Percentiles rank a stretch among this genome's conserved stretches.
Evolutionary conservation across 2,329 filamentous ascomycete species (phyloP).

Genomic region (Fusarium pseudoanthophilum): DNA sequence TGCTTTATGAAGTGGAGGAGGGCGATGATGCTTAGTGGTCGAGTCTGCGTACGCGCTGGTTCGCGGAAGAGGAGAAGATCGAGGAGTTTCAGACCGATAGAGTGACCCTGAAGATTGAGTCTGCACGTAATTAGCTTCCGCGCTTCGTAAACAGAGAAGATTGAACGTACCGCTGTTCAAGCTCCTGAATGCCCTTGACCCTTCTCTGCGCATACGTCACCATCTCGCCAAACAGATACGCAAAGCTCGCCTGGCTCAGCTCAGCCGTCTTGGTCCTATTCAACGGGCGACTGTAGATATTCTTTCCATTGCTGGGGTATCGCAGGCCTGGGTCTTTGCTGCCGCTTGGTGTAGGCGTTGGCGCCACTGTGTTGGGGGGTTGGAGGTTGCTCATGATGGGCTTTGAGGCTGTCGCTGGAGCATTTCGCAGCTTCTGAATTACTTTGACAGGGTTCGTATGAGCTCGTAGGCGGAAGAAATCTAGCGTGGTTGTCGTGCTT

Average conservation of each 20-base stretch:
- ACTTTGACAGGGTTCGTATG: rapidly evolving
- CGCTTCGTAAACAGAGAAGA: background rate
- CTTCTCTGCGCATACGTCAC: conserved; percentile 91
- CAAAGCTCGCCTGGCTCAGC: conserved; percentile 92
- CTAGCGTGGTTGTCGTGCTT: background rate
- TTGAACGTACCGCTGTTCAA: conserved; percentile 80
- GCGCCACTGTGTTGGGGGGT: conserved; percentile 53
- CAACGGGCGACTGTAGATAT: conserved; percentile 95
- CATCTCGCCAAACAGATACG: conserved; percentile 96
- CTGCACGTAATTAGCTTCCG: conserved; percentile 55
- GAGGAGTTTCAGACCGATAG: conserved; percentile 91
- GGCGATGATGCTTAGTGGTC: conserved; percentile 87
- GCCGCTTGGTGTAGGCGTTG: conserved; percentile 46
- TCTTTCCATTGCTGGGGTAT: conserved; percentile 93
- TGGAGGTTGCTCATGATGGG: conserved; percentile 63
- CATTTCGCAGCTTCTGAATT: conserved; percentile 26
- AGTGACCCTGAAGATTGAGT: conserved; percentile 90
- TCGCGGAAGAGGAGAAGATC: conserved; percentile 93
- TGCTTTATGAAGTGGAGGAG: conserved; percentile 96
- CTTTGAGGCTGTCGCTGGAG: conserved; percentile 21
- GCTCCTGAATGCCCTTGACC: conserved; percentile 91
- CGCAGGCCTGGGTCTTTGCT: conserved; percentile 73
- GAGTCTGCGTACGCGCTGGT: conserved; percentile 73
- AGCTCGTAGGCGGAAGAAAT: background rate
- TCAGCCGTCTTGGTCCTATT: conserved; percentile 90